Percentiles rank a stretch among this genome's conserved stretches.
phyloP scores from a whole-genome alignment of 192 early-diverging fungal species.

The Rhizoclosmatium sp. region DNA sequence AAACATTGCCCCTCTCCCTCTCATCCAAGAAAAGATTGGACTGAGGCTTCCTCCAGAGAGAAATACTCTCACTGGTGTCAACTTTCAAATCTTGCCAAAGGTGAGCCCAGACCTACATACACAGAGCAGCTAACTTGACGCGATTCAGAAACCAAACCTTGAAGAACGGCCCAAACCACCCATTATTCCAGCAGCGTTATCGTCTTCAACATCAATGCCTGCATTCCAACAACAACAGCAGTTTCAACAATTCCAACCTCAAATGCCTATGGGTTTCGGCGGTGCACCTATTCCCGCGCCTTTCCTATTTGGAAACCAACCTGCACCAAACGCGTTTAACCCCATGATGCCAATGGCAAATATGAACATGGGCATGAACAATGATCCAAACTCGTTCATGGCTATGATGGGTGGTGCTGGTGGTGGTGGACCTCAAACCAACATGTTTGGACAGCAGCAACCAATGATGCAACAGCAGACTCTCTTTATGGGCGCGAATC shows the following conservation, averaged over 20 bases:
- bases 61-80: slow-evolving; percentile 55
- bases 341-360: slow-evolving; percentile 13
- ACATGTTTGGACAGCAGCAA: not conserved
- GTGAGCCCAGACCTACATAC: not conserved
- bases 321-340: not conserved
- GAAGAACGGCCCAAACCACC: slow-evolving; percentile 1
- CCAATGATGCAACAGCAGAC: not conserved
- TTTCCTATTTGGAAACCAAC: slow-evolving; percentile 27
- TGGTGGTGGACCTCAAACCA: not conserved
- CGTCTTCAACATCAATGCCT: slow-evolving; percentile 2
- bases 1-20: slow-evolving; percentile 60
- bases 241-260: not conserved
- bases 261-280: not conserved
- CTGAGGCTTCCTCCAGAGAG: slow-evolving; percentile 64
- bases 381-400: not conserved
- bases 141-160: slow-evolving; percentile 11
- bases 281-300: slow-evolving; percentile 11
- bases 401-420: slow-evolving; percentile 14
- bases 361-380: slow-evolving; percentile 35
- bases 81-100: slow-evolving; percentile 56
- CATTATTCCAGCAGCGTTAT: not conserved
- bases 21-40: slow-evolving; percentile 61
- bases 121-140: not conserved
- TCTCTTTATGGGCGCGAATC: not conserved
- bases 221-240: slow-evolving; percentile 23